Evolutionary conservation across 139 green algal genomes (phyloP).

Genomic region (Chlorella sp.): DNA sequence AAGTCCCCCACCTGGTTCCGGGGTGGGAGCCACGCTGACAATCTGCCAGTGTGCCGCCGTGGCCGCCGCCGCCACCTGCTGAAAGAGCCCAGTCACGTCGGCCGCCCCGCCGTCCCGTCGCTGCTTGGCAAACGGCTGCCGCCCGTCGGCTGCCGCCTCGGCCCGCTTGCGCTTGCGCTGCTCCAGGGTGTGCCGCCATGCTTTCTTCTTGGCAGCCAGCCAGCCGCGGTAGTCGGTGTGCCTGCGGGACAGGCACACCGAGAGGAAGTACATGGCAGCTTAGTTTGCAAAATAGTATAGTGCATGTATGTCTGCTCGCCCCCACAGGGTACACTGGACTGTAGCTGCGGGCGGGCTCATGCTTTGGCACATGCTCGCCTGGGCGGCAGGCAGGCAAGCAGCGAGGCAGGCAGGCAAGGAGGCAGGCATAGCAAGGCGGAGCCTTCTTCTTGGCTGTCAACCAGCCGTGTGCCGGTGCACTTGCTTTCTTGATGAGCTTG

Average conservation of each 20-base stretch:
- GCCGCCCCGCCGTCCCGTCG: constrained; percentile 17
- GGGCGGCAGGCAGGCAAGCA: too few species aligned
- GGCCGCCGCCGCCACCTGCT: constrained; percentile 56
- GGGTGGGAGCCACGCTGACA: constrained; percentile 73
- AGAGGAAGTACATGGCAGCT: background rate
- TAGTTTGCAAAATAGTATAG: too few species aligned
- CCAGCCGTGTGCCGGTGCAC: too few species aligned
- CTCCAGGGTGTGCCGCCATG: constrained; percentile 66
- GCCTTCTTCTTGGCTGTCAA: too few species aligned
- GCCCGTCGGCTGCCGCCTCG: background rate
- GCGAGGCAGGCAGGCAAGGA: too few species aligned
- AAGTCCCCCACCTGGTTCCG: constrained; percentile 40
- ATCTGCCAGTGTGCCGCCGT: constrained; percentile 81
- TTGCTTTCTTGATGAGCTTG: too few species aligned
- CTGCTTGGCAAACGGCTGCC: background rate
- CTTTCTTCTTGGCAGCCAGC: constrained; percentile 82
- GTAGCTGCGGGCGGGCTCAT: too few species aligned
- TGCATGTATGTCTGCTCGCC: too few species aligned
- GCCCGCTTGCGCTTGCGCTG: constrained; percentile 63
- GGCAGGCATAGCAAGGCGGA: too few species aligned
- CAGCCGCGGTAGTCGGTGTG: constrained; percentile 76
- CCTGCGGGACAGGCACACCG: constrained; percentile 5
- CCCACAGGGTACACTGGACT: too few species aligned
- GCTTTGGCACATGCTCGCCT: too few species aligned
- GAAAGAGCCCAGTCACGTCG: constrained; percentile 64